phyloP scores from a whole-genome alignment of 495 filamentous ascomycete species.

The Penicillium tannophilum region DNA sequence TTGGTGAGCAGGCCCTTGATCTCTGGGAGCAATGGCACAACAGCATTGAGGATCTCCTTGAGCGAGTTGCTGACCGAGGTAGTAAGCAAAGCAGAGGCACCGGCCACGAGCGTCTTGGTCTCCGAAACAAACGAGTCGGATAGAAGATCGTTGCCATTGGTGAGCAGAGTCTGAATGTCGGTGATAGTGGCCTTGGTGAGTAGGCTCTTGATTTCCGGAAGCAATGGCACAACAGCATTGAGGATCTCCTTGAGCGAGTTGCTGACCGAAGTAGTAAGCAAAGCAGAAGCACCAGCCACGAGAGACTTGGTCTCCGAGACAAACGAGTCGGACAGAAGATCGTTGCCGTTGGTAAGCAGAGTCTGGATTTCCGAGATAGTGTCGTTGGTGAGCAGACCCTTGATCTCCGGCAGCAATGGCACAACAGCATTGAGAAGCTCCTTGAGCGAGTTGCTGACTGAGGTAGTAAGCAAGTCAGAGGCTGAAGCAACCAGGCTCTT shows the following conservation, averaged over 20 bases:
- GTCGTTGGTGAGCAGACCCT: conserved; percentile 30
- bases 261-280: conserved; percentile 22
- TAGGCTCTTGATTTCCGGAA: conserved; percentile 36
- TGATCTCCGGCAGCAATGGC: conserved; percentile 28
- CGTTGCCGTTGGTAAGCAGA: conserved; percentile 42
- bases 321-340: conserved; percentile 35
- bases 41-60: conserved; percentile 36
- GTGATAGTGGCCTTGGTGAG: conserved; percentile 31
- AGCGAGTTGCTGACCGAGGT: conserved; percentile 23
- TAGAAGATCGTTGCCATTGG: conserved; percentile 31
- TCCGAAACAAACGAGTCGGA: conserved; percentile 26
- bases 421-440: conserved; percentile 14
- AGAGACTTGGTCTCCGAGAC: conserved; percentile 26
- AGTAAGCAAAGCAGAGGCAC: conserved; percentile 21
- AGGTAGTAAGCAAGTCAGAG: conserved; percentile 15
- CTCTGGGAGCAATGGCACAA: conserved; percentile 39
- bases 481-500: conserved; percentile 19
- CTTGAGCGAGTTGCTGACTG: conserved; percentile 18
- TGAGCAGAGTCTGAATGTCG: conserved; percentile 38
- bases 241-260: conserved; percentile 34
- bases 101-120: conserved; percentile 23
- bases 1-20: conserved; percentile 31
- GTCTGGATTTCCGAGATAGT: conserved; percentile 38
- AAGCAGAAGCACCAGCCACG: conserved; percentile 20
- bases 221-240: conserved; percentile 37